phyloP scores from a whole-genome alignment of 2,329 filamentous ascomycete genomes.

The Claviceps pazoutovae region DNA sequence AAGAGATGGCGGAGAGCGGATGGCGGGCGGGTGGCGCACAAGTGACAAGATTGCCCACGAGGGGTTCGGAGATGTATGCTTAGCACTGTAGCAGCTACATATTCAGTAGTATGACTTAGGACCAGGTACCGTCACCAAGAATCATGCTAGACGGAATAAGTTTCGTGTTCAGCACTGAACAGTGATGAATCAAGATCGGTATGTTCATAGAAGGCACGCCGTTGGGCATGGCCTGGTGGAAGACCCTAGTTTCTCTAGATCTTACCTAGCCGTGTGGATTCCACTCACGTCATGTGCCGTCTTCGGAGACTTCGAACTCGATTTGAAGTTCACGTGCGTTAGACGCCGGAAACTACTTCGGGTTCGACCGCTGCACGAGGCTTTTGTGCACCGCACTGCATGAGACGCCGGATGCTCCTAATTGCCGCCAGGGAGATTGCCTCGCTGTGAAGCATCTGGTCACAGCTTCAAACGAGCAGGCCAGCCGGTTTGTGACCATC shows the following conservation, averaged over 20 bases:
- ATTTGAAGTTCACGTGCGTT: background rate
- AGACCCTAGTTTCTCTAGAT: background rate
- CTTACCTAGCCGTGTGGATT: background rate
- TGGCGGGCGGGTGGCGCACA: no score
- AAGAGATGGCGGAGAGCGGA: no score
- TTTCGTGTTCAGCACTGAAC: no score
- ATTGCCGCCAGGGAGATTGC: background rate
- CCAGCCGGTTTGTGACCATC: background rate
- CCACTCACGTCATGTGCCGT: background rate
- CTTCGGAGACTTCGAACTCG: background rate
- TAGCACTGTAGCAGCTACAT: no score
- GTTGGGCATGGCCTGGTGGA: no score
- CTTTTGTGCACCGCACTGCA: background rate
- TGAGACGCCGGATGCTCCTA: background rate
- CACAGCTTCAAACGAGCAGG: background rate
- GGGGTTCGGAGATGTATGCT: no score
- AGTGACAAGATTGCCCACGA: no score
- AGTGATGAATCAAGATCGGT: no score
- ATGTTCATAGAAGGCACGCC: no score
- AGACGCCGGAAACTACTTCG: background rate
- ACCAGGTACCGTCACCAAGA: no score
- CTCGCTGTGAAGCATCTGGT: background rate
- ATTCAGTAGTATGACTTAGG: no score
- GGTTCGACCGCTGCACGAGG: background rate
- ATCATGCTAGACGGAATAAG: no score